These are phyloP conservation scores for Podospora pseudoanserina DNA, from an alignment of 495 filamentous ascomycete species.

Conservation along the genomic window DNA sequence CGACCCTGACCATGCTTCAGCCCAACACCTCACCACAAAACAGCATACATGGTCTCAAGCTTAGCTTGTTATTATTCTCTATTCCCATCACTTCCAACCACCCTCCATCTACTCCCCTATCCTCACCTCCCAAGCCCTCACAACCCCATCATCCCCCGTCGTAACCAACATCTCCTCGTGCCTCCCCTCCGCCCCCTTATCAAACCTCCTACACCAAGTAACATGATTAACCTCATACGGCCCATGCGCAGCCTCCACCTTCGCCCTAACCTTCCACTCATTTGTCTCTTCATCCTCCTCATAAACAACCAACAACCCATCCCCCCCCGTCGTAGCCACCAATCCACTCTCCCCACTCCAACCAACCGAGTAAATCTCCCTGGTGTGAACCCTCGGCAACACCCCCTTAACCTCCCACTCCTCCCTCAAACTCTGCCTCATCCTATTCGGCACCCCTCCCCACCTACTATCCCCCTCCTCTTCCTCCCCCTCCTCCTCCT, in stretches of 20 bases:
- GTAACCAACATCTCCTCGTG: constrained; percentile 86
- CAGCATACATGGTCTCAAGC: too few species aligned
- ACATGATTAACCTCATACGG: constrained; percentile 93
- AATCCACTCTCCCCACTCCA: constrained; percentile 76
- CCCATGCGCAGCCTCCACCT: constrained; percentile 69
- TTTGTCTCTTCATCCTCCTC: constrained; percentile 53
- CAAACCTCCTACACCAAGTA: constrained; percentile 67
- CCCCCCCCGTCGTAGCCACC: constrained; percentile 78
- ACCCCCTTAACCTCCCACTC: constrained; percentile 70
- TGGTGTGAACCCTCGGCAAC: constrained; percentile 70
- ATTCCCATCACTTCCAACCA: constrained; percentile 10
- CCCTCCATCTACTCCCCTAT: constrained; percentile 50
- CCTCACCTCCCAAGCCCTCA: constrained; percentile 3
- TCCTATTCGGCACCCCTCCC: constrained; percentile 78
- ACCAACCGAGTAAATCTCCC: constrained; percentile 72
- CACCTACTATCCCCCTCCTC: constrained; percentile 70
- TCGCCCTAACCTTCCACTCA: constrained; percentile 66
- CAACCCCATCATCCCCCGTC: constrained; percentile 60
- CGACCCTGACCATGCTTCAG: too few species aligned
- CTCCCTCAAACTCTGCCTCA: constrained; percentile 70
- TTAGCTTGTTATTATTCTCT: background rate
- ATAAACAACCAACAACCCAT: constrained; percentile 81
- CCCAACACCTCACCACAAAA: too few species aligned
- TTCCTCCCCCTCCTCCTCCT: constrained; percentile 33
- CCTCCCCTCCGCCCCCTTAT: constrained; percentile 44